A percentile compares a stretch with the other conserved stretches of the same genome.
Evolutionary conservation across 495 filamentous ascomycete species (phyloP).

Genomic region (Penicillium fimorum): DNA sequence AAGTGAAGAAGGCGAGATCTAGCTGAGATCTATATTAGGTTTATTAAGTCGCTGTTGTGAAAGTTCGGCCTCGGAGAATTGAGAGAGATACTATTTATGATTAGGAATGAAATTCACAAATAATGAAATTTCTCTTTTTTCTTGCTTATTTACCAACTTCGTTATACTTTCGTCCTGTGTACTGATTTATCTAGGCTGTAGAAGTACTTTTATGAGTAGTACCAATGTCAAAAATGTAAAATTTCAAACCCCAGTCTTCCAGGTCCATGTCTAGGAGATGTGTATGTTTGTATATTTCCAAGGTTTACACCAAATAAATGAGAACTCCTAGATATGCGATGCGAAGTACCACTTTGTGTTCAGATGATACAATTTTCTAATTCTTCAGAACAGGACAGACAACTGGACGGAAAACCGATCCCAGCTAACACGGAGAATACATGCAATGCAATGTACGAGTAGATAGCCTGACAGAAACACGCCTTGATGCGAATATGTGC

Average conservation of each 20-base stretch:
- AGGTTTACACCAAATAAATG: neutral
- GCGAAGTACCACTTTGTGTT: neutral
- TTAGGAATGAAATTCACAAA: neutral
- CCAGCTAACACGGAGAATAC: neutral
- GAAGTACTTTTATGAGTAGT: neutral
- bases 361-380: neutral
- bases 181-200: neutral
- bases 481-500: neutral
- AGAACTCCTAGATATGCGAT: neutral
- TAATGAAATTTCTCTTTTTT: neutral
- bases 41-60: neutral
- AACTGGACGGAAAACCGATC: neutral
- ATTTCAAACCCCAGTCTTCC: no score
- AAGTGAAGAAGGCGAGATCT: slow-evolving; percentile 49
- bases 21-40: neutral
- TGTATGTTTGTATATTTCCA: neutral
- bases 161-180: neutral
- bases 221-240: neutral
- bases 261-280: neutral
- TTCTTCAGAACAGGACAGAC: neutral
- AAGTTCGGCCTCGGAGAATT: neutral
- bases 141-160: neutral
- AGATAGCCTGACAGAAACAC: no score
- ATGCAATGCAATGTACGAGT: neutral
- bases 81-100: neutral